These are phyloP conservation scores for Sambucus nigra DNA, from an alignment of 129 eudicot species.

Conservation along the genomic window DNA sequence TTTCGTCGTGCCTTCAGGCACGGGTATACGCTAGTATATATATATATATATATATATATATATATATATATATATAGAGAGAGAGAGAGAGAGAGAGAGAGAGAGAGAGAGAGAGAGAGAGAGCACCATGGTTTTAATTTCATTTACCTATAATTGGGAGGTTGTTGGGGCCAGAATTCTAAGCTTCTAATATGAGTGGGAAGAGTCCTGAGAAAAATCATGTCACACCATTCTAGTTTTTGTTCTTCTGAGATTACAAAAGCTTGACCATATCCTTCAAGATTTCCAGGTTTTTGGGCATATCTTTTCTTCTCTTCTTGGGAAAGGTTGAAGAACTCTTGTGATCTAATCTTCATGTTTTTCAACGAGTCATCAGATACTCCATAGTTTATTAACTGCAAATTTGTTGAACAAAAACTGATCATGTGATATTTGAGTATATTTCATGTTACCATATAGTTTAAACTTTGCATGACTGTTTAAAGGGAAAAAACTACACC, in stretches of 20 bases:
- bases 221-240: conserved; percentile 27
- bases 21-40: no score
- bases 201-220: conserved; percentile 13
- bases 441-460: no score
- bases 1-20: no score
- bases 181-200: conserved; percentile 13
- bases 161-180: conserved; percentile 16
- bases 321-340: conserved; percentile 20
- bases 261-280: conserved; percentile 33
- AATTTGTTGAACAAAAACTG: no score
- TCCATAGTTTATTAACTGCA: conserved; percentile 27
- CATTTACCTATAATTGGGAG: conserved; percentile 15
- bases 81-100: no score
- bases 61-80: no score
- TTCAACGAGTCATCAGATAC: conserved; percentile 10
- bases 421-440: no score
- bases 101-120: no score
- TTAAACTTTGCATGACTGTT: no score
- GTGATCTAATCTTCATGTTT: conserved; percentile 12
- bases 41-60: no score
- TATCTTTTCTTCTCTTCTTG: conserved; percentile 20
- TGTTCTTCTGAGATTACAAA: conserved; percentile 29
- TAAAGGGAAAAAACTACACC: no score
- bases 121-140: no score
- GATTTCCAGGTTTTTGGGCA: conserved; percentile 12